Percentiles rank a stretch among this genome's conserved stretches.
phyloP scores from a whole-genome alignment of 2,329 filamentous ascomycete genomes.

The Hymenoscyphus fructigenus region DNA sequence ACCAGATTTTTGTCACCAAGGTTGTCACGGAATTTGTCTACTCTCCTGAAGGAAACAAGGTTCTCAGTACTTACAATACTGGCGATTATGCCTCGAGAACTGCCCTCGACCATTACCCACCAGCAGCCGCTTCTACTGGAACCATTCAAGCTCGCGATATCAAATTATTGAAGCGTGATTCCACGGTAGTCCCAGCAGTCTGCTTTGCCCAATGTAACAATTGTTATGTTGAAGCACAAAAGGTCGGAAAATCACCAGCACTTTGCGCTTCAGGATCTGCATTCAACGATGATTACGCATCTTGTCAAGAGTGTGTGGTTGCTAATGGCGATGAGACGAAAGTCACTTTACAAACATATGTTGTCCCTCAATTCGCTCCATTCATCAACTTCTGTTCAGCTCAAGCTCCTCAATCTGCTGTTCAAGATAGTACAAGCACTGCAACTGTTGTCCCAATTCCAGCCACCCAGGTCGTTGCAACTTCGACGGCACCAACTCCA shows the following conservation, averaged over 20 bases:
- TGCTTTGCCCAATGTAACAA: constrained; percentile 57
- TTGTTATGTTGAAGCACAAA: constrained; percentile 46
- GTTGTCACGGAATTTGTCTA: constrained; percentile 38
- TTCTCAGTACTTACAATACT: constrained; percentile 47
- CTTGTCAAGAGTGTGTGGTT: constrained; percentile 40
- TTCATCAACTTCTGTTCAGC: constrained; percentile 31
- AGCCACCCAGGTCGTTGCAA: constrained; percentile 14
- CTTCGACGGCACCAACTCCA: constrained; percentile 13
- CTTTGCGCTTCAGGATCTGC: constrained; percentile 47
- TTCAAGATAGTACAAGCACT: constrained; percentile 14
- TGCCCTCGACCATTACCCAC: constrained; percentile 43
- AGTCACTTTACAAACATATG: constrained; percentile 18
- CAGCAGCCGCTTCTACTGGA: constrained; percentile 11
- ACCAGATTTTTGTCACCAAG: constrained; percentile 57
- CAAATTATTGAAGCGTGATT: constrained; percentile 41
- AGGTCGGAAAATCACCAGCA: constrained; percentile 45
- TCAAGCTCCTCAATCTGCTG: constrained; percentile 16
- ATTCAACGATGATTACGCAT: constrained; percentile 41
- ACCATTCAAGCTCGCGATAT: constrained; percentile 10
- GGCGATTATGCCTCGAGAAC: constrained; percentile 57
- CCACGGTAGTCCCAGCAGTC: constrained; percentile 41
- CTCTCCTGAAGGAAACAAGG: constrained; percentile 16
- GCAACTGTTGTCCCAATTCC: constrained; percentile 15
- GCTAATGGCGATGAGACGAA: constrained; percentile 20
- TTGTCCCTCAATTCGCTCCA: constrained; percentile 26